Evolutionary conservation across 768 basidiomycete genomes (phyloP), one percentile per base, ranked within the genome.

Genomic region (Serendipita indica): DNA sequence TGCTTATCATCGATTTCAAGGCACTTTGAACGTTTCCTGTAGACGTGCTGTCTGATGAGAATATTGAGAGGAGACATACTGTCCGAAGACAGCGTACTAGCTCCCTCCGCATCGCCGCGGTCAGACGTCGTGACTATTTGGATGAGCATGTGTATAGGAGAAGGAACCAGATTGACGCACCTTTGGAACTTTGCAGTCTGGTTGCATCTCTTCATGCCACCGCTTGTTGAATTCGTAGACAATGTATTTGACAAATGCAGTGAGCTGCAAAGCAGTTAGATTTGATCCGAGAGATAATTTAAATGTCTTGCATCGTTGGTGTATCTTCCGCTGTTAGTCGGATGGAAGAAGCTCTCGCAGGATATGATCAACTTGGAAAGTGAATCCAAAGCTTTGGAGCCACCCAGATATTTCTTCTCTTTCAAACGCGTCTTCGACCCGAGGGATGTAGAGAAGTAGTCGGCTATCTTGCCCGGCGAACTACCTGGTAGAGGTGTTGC

Each of bases 301-400:
- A 45, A 57, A 43, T 37, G 32, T 70, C 77, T 60, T 70, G 84
- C 83, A 72, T 86, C 83, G 57, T 76, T 71, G 3, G 88, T 88
- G 84, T 88, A 91, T 10, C 78, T 74, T 6, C 89, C 89, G 1
- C 86, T 86, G 65, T 89, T 91, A 7, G 83, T 83, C 0, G 90
- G 90, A 67, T 92, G 90, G 71, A 92, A 94, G 72, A 90, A 91
- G 59, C 82, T 83, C 69, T 94, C 91, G 27, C 82, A 86, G 3
- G 88, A 89, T 4, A 86, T 86, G 63, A 94, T 81, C 61, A 94
- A 72, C 68, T 83, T 83, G 10, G 81, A 81, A n/a, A 94, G 71
- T 5, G 89, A 86, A 67, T 92, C 89, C 59, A 94, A 71, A 2
- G 90, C 87, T 68, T 81, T 86, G 22, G 81, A 86, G 12, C 91